A percentile compares a stretch with the other conserved stretches of the same genome.
Conservation (phyloP, 768 basidiomycete genomes). For the Amylocystis lapponica region DNA sequence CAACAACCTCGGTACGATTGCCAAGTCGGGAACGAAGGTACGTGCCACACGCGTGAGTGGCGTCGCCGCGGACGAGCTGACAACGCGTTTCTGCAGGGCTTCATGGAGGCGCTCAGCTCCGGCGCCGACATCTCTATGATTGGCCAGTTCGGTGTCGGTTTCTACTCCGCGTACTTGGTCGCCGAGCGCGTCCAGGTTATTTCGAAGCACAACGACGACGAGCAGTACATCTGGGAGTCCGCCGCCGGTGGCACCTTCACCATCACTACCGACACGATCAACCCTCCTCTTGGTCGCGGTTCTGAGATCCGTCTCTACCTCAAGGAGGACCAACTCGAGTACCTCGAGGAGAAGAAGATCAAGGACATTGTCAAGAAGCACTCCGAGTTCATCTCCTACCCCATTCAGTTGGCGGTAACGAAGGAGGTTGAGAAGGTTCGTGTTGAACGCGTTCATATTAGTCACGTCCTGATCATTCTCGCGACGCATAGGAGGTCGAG, state of each 20-base stretch:
- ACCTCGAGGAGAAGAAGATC: slow-evolving; percentile 98
- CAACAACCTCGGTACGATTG: slow-evolving; percentile 97
- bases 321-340: slow-evolving; percentile 99
- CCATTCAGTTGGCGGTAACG: slow-evolving; percentile 95
- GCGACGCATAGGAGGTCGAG: slow-evolving; percentile 67
- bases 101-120: slow-evolving; percentile 97
- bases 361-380: slow-evolving; percentile 99
- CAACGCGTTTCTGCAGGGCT: slow-evolving; percentile 52
- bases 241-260: slow-evolving; percentile 99
- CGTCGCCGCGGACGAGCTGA: neutral
- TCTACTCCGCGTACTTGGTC: slow-evolving; percentile 99
- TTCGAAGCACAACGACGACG: slow-evolving; percentile 99
- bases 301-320: slow-evolving; percentile 87
- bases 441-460: slow-evolving; percentile 7
- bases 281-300: slow-evolving; percentile 90
- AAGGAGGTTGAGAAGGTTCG: slow-evolving; percentile 99
- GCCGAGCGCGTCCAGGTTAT: slow-evolving; percentile 98
- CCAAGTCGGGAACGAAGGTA: slow-evolving; percentile 91
- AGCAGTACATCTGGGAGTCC: slow-evolving; percentile 99
- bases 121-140: slow-evolving; percentile 95
- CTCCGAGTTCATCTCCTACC: slow-evolving; percentile 99
- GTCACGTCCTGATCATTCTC: slow-evolving; percentile 3
- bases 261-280: slow-evolving; percentile 89
- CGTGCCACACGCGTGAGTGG: slow-evolving; percentile 10
- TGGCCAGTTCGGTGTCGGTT: slow-evolving; percentile 99